Conservation (phyloP, 2,329 filamentous ascomycete genomes). For the Colletotrichum falcatum region DNA sequence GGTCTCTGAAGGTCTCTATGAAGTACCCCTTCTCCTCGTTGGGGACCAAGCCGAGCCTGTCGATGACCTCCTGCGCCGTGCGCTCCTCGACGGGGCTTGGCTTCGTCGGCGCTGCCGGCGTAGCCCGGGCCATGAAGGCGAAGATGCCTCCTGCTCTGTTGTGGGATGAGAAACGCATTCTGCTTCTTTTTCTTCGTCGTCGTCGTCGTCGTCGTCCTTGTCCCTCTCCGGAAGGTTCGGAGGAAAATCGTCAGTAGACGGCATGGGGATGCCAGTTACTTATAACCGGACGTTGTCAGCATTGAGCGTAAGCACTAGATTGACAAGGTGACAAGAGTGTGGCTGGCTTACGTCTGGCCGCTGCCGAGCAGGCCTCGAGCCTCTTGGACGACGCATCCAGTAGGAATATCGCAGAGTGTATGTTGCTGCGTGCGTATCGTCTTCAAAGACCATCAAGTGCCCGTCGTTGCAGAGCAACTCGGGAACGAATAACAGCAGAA, state of each 20-base stretch:
- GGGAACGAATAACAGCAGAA: too few relatives aligned
- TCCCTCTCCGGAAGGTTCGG: background rate
- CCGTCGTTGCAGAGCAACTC: too few relatives aligned
- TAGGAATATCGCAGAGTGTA: background rate
- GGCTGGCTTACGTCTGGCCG: too few relatives aligned
- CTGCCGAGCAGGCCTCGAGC: too few relatives aligned
- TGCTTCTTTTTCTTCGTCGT: too few relatives aligned
- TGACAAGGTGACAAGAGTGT: background rate
- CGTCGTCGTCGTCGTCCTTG: too few relatives aligned
- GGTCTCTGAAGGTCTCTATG: constrained; percentile 60
- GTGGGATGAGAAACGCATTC: background rate
- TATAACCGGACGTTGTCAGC: background rate
- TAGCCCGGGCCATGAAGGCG: background rate
- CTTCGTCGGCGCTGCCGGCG: background rate
- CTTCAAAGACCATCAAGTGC: too few relatives aligned
- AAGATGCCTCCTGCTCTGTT: background rate
- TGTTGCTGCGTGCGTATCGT: too few relatives aligned
- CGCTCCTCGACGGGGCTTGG: constrained; percentile 39
- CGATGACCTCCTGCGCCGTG: constrained; percentile 58
- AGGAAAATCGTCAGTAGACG: too few relatives aligned
- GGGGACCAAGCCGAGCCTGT: constrained; percentile 55
- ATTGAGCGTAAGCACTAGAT: background rate
- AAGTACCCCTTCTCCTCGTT: constrained; percentile 64
- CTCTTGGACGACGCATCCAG: background rate
- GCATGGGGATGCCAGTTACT: background rate